A percentile compares a stretch with the other conserved stretches of the same genome.
Conservation (phyloP, 495 filamentous ascomycete genomes). For the Hypoxylon crocopeplum region DNA sequence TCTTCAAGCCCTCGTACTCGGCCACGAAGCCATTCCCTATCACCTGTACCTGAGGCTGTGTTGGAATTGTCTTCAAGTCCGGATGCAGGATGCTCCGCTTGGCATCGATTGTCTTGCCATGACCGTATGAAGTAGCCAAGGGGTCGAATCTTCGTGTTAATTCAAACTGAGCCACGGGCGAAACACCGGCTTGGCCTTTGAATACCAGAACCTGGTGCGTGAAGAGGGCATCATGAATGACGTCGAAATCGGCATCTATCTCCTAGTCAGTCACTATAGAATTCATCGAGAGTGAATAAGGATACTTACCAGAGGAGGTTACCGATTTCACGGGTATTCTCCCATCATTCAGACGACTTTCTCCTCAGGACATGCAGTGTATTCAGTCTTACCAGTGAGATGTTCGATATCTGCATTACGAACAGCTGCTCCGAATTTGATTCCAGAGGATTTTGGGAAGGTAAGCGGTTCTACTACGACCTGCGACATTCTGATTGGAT, state of each 20-base stretch:
- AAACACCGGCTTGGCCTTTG: constrained; percentile 67
- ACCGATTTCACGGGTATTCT: constrained; percentile 63
- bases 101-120: constrained; percentile 71
- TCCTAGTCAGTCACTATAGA: not conserved
- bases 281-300: not conserved
- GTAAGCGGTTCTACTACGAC: constrained; percentile 49
- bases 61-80: constrained; percentile 77
- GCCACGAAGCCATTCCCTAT: constrained; percentile 74
- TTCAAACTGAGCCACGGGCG: constrained; percentile 72
- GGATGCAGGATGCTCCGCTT: constrained; percentile 76
- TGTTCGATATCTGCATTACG: constrained; percentile 64
- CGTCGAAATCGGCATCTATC: constrained; percentile 64
- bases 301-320: constrained; percentile 59
- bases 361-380: constrained; percentile 8
- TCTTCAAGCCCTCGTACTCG: constrained; percentile 69
- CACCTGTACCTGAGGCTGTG: constrained; percentile 79
- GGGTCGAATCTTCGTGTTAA: constrained; percentile 76
- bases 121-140: constrained; percentile 67
- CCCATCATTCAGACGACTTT: constrained; percentile 37
- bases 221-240: constrained; percentile 67
- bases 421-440: constrained; percentile 66
- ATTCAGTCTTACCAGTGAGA: constrained; percentile 58
- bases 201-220: constrained; percentile 69
- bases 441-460: constrained; percentile 48
- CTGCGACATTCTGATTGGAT: constrained; percentile 24